Evolutionary conservation across 768 basidiomycete genomes (phyloP), one percentile per base, ranked within the genome.

Genomic region (Leccinum olivaceopallidum): DNA sequence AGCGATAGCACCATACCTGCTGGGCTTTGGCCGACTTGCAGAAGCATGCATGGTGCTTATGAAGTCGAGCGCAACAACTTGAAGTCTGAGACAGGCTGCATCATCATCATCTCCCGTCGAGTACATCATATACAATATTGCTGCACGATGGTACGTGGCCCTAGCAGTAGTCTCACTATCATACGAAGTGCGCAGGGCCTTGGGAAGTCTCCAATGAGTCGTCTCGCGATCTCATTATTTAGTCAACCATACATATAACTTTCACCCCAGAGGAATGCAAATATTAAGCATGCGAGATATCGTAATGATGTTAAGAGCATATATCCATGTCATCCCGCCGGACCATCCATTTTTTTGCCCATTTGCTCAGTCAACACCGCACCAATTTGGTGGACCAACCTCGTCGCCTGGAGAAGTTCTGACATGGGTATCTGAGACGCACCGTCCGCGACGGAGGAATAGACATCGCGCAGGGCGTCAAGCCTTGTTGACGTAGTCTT

Each of bases 361-460:
- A 85, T 74, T 64, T 80, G 76, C 61, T 81, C 80, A 32, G 78
- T 81, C 60, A 85, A 64, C 32, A 75, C 74, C 16, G 74, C 71
- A 42, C 80, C 79, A 18, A 86, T 80, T 64, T 78, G 74, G 62
- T 81, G 77, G 5, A 81, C 78, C 32, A 84, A 63, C 37, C 67
- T 73, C 18, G 78, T 77, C 9, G 81, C 82, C 28, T 79, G 77
- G 14, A 81, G 63, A 14, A 86, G 75, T 62, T 85, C 83, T 24
- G 81, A 73, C 26, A 81, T 71, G 16, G 81, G 75, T 34, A 81
- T 74, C 59, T 86, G 84, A 20, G 83, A 83, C 8, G 72, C 78
- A 9, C 77, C 78, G 13, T 75, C 73, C 8, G 73, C 62, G 14
- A 85, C 65, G 12, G 77, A 76, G 9, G 76, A 75, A 60, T 80